Evolutionary conservation across 805 yeast species (phyloP), one percentile per base, ranked within the genome.

Genomic region (Yarrowia sp.): DNA sequence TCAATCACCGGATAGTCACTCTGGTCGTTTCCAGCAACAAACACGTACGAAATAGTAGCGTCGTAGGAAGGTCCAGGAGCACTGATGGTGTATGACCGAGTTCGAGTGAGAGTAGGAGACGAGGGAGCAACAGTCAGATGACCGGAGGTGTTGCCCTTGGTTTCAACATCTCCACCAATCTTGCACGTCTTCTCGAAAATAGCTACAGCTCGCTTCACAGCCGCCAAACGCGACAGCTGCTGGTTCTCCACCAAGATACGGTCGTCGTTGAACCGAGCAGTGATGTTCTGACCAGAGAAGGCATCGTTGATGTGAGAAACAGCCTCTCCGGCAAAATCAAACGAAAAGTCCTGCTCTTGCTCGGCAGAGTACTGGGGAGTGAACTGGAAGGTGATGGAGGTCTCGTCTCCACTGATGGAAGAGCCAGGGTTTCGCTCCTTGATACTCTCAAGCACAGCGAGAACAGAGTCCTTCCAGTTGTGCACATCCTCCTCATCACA

Each of bases 351-450:
- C 33, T 80, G 77, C 48, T 83, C 85, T 50, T 82, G 83, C 31
- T 60, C 67, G 10, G 66, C 65, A n/a, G 67, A 51, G 7, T 89
- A 85, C 60, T 80, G 81, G 9, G 55, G 65, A 57, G 89, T 92
- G 1, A 96, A 86, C 69, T 90, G 89, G 71, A 91, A 86, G 65
- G 88, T 81, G 48, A 93, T 80, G 43, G 90, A 85, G 44, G 93
- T 86, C 66, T 91, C 96, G 67, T 88, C 89, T 44, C 84, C 79
- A 67, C 87, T 88, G 55, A 87, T 81, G 68, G 83, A 83, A 0
- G 95, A 84, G 0, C 95, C 93, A 0, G 96, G 95, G 42, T 90
- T 76, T 71, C 97, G 82, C 71, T 90, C 97, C 47, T 84, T 82
- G 72, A 86, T 83, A 1, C 89, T 78, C 47, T 80, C 77, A 62